A percentile compares a stretch with the other conserved stretches of the same genome.
Conservation (phyloP, 345 rosid genomes). For the Clarkia xantiana region DNA sequence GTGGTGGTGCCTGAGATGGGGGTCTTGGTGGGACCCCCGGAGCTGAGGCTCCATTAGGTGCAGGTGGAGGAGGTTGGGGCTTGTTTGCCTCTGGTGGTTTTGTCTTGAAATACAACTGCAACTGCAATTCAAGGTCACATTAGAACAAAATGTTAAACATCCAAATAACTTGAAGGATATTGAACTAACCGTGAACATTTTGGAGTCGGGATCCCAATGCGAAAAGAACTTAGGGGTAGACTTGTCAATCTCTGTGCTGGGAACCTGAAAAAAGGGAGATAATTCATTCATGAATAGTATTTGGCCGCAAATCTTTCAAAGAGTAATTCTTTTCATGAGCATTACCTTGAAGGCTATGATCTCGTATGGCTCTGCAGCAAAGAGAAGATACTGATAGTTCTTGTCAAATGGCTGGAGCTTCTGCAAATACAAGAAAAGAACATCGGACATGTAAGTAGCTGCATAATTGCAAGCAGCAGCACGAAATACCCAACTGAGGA, state of each 20-base stretch:
- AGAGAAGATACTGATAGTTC: constrained; percentile 81
- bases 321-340: neutral
- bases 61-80: constrained; percentile 49
- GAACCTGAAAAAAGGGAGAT: constrained; percentile 40
- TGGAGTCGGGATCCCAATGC: constrained; percentile 98
- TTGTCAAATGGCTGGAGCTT: constrained; percentile 73
- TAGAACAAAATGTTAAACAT: neutral
- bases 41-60: constrained; percentile 42
- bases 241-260: constrained; percentile 95
- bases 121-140: constrained; percentile 20
- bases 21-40: constrained; percentile 57
- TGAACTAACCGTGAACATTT: constrained; percentile 85
- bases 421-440: constrained; percentile 25
- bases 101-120: constrained; percentile 78
- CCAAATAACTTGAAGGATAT: neutral
- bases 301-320: neutral
- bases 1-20: constrained; percentile 43
- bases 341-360: constrained; percentile 85
- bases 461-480: neutral
- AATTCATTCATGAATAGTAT: neutral
- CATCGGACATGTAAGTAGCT: neutral
- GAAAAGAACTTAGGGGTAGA: constrained; percentile 95
- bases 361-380: constrained; percentile 97
- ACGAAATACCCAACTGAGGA: neutral
- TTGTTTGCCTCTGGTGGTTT: constrained; percentile 71